These are phyloP conservation scores for Musa itinerans DNA, from an alignment of 176 grass and related monocot genomes.

Conservation along the genomic window DNA sequence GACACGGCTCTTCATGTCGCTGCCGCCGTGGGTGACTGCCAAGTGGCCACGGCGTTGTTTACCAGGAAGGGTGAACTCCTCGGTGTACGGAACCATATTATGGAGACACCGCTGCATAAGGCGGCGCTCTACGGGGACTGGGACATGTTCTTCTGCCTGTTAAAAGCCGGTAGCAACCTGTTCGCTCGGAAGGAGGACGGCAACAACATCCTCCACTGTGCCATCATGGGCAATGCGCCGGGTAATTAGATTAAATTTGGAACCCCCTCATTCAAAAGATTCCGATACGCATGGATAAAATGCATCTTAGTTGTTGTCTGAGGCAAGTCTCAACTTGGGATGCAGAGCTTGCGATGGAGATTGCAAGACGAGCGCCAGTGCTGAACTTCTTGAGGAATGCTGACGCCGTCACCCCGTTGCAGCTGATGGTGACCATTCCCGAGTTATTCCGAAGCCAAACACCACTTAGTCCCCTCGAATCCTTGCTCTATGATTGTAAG, in stretches of 20 bases:
- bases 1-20: neutral
- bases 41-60: neutral
- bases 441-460: conserved; percentile 17
- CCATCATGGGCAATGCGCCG: conserved; percentile 25
- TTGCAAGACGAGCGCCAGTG: too few relatives aligned
- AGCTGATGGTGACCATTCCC: conserved; percentile 18
- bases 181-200: neutral
- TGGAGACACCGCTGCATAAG: neutral
- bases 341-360: too few relatives aligned
- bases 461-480: neutral
- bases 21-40: neutral
- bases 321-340: too few relatives aligned
- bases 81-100: neutral
- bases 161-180: neutral
- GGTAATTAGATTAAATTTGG: neutral
- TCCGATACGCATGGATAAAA: too few relatives aligned
- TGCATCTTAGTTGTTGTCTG: too few relatives aligned
- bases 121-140: neutral
- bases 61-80: neutral
- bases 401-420: conserved; percentile 5
- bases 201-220: conserved; percentile 17
- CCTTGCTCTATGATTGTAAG: conserved; percentile 16
- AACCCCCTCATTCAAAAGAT: too few relatives aligned
- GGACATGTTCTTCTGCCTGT: neutral
- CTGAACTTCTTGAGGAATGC: neutral